Evolutionary conservation across 2,329 filamentous ascomycete species (phyloP), one percentile per base, ranked within the genome.

Genomic region (Penicillium janthinellum): DNA sequence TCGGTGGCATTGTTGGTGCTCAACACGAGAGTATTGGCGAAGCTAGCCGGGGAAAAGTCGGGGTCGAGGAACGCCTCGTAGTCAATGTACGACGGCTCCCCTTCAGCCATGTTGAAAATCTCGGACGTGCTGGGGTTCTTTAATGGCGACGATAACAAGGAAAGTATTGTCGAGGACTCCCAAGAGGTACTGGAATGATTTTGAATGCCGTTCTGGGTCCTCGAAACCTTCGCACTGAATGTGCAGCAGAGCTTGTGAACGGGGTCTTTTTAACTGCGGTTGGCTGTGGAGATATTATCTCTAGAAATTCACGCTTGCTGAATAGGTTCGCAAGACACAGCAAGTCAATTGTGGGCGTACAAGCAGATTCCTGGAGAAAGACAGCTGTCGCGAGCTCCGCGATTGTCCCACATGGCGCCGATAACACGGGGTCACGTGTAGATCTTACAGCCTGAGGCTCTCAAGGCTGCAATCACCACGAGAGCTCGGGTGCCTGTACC

Each of bases 1-100:
- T 98, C 95, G 67, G 89, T 91, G 59, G 92, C 84, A 78, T 97
- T 96, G 81, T 98, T 98, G 57, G 94, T 98, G 41, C 88, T 84
- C 58, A 93, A 87, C 51, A 98, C 90, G 60, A 99, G 87, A 28
- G 86, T 86, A 76, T 98, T 97, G 69, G 95, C 94, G 73, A 98
- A 97, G 15, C 84, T 79, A 20, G 90, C 83, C 5, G 94, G 86
- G 22, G 88, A 90, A 80, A 99, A 99, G 62, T 85, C 81, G 11
- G 92, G 90, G 51, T 89, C 86, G 65, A 97, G 86, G 71, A 99
- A 96, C 64, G 91, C 85, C 75, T 96, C 92, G 79, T 96, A 96
- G 84, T 98, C 93, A 73, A 99, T 93, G 79, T 99, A 99, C 8
- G 91, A 95, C 42, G 88, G 84, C 54, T 78, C 76, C 15, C 64